These are phyloP conservation scores for Luvunga scandens DNA, from an alignment of 345 rosid genomes.

Conservation along the genomic window DNA sequence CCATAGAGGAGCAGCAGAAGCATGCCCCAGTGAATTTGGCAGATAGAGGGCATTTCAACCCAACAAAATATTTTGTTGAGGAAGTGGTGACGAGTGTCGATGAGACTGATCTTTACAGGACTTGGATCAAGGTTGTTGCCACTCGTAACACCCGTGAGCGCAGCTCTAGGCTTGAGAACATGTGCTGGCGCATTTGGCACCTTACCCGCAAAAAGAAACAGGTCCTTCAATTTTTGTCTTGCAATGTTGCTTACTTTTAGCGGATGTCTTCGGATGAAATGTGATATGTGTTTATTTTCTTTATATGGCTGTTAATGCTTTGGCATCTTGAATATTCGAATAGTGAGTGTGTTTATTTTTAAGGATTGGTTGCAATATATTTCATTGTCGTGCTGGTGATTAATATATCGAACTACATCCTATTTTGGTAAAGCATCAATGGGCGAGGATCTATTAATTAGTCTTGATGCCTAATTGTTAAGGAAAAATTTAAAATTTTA, in stretches of 20 bases:
- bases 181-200: conserved; percentile 99
- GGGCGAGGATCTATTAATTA: background rate
- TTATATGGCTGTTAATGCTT: background rate
- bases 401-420: background rate
- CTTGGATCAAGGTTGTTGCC: conserved; percentile 97
- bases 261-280: background rate
- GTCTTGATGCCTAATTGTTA: background rate
- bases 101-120: conserved; percentile 81
- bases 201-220: conserved; percentile 97
- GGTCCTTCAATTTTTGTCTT: conserved; percentile 33
- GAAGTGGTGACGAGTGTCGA: conserved; percentile 94
- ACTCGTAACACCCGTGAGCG: conserved; percentile 93
- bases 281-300: background rate
- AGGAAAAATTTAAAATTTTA: background rate
- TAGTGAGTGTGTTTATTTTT: no score
- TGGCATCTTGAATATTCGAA: background rate
- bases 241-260: background rate
- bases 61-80: conserved; percentile 87
- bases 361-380: no score
- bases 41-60: conserved; percentile 67
- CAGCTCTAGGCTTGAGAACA: conserved; percentile 91
- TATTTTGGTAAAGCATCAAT: background rate
- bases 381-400: background rate
- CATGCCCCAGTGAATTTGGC: conserved; percentile 37
- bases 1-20: conserved; percentile 57